Conservation (phyloP, 2,329 filamentous ascomycete genomes). For the Mycosphaerella sp. region DNA sequence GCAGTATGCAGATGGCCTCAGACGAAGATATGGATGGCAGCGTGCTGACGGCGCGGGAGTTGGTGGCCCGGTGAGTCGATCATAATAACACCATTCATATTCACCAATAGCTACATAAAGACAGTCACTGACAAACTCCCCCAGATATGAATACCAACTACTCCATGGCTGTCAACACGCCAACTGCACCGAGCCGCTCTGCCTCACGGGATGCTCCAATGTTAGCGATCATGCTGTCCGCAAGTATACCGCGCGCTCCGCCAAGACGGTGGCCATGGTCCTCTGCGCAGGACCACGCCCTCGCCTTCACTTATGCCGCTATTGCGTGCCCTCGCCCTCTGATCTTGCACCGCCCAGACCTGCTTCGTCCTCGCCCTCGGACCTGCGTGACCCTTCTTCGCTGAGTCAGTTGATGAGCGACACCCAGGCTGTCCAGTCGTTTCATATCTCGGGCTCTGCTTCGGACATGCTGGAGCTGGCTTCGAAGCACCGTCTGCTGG, state of each 20-base stretch:
- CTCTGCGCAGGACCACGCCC: slow-evolving; percentile 70
- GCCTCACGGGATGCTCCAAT: slow-evolving; percentile 67
- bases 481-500: background rate
- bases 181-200: slow-evolving; percentile 64
- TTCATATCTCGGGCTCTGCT: background rate
- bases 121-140: background rate
- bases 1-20: too few species aligned
- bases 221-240: slow-evolving; percentile 58
- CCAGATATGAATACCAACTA: slow-evolving; percentile 57
- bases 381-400: slow-evolving; percentile 48
- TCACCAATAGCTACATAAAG: background rate
- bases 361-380: background rate
- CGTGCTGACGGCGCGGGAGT: background rate
- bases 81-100: background rate
- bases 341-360: background rate
- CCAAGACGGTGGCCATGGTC: slow-evolving; percentile 69
- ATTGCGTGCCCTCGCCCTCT: slow-evolving; percentile 1
- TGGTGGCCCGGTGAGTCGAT: background rate
- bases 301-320: slow-evolving; percentile 58
- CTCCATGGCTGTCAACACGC: slow-evolving; percentile 65
- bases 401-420: slow-evolving; percentile 51
- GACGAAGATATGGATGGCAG: too few species aligned
- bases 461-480: background rate
- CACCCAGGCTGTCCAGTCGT: slow-evolving; percentile 12
- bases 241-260: slow-evolving; percentile 71